A percentile compares a stretch with the other conserved stretches of the same genome.
These are phyloP conservation scores for Wickerhamiella vanderwaltii DNA, from an alignment of 805 yeast species.

Conservation along the genomic window DNA sequence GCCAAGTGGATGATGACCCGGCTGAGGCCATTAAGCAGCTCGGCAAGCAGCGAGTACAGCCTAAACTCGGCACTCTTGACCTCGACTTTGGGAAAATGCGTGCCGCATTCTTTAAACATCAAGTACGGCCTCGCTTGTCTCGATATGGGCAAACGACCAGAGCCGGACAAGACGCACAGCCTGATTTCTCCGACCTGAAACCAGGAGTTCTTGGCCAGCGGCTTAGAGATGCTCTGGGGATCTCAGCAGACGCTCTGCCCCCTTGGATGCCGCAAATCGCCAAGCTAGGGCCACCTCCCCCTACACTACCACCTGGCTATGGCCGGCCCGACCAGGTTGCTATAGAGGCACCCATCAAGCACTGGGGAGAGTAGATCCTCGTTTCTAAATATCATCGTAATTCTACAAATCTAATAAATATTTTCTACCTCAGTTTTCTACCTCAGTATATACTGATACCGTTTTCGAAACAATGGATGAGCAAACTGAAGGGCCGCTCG, in stretches of 20 bases:
- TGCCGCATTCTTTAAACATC: constrained; percentile 77
- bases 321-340: not conserved
- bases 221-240: constrained; percentile 57
- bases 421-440: not conserved
- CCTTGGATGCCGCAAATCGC: constrained; percentile 74
- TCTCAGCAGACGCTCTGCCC: constrained; percentile 46
- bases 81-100: constrained; percentile 71
- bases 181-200: constrained; percentile 34
- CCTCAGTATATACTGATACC: not conserved
- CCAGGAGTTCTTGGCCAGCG: constrained; percentile 62
- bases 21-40: constrained; percentile 51
- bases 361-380: constrained; percentile 2
- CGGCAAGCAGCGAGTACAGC: constrained; percentile 76
- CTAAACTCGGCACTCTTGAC: constrained; percentile 75
- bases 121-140: constrained; percentile 59
- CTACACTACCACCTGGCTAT: too few species aligned
- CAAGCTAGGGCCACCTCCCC: constrained; percentile 37
- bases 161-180: constrained; percentile 54
- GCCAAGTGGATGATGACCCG: constrained; percentile 39
- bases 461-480: not conserved
- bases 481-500: constrained; percentile 1
- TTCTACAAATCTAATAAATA: not conserved
- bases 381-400: not conserved
- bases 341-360: not conserved
- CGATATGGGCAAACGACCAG: constrained; percentile 66